phyloP scores from a whole-genome alignment of 23 red algal species.

The Agarophyton chilense region DNA sequence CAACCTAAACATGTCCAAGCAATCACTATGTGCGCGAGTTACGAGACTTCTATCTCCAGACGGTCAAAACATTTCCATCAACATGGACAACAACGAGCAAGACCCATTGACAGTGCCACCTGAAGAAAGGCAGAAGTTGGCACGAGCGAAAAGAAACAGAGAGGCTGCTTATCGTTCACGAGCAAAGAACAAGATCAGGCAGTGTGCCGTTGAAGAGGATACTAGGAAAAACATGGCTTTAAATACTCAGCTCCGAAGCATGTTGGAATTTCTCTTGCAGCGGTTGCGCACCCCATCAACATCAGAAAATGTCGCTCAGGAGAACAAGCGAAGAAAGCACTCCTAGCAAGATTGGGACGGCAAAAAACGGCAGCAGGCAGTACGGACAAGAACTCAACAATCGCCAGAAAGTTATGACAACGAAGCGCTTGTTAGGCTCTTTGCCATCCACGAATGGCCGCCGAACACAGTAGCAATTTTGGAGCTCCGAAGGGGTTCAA shows the following conservation, averaged over 20 bases:
- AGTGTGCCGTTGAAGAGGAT: slow-evolving; percentile 23
- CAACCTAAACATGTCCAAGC: neutral
- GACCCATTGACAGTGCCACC: neutral
- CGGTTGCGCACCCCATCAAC: slow-evolving; percentile 5
- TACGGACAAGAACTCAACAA: neutral
- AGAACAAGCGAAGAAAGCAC: neutral
- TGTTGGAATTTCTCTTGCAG: slow-evolving; percentile 21
- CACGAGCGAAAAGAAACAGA: slow-evolving; percentile 41
- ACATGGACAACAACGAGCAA: neutral
- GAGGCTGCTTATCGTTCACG: slow-evolving; percentile 59
- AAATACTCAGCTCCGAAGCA: slow-evolving; percentile 2
- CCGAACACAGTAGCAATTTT: neutral
- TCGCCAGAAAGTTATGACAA: too few species aligned
- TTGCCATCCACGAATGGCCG: neutral
- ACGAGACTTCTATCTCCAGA: neutral
- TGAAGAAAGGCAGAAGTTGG: slow-evolving; percentile 35
- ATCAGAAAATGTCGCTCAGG: neutral
- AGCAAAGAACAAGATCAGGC: slow-evolving; percentile 47
- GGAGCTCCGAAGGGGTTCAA: neutral
- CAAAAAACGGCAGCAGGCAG: neutral
- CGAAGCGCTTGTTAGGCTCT: neutral
- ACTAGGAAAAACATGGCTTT: slow-evolving; percentile 16
- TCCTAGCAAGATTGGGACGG: neutral
- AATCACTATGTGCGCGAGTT: slow-evolving; percentile 1
- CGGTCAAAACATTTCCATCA: neutral